Evolutionary conservation across 1,139 yeast genomes (phyloP).

Genomic region (Pneumocystis carinii): DNA sequence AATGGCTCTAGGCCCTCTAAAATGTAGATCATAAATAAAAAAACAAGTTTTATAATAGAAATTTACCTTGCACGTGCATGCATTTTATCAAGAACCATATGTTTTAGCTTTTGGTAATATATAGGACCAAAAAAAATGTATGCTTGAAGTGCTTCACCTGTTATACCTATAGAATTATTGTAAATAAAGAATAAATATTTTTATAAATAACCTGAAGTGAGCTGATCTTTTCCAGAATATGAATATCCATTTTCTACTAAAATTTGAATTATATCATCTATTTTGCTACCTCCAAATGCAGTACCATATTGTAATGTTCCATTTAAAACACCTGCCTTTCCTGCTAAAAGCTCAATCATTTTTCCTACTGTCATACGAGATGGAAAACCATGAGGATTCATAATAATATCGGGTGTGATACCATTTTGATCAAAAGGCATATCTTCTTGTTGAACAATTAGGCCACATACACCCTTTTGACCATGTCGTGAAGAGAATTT

Average conservation of each 20-base stretch:
- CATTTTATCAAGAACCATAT: slow-evolving; percentile 98
- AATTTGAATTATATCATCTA: slow-evolving; percentile 90
- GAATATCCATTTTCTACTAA: slow-evolving; percentile 82
- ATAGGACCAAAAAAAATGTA: slow-evolving; percentile 97
- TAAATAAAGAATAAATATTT: background rate
- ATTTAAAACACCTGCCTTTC: slow-evolving; percentile 91
- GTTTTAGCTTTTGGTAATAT: slow-evolving; percentile 93
- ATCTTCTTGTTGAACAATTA: slow-evolving; percentile 90
- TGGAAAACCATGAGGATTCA: slow-evolving; percentile 99
- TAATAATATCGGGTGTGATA: slow-evolving; percentile 81
- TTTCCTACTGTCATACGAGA: slow-evolving; percentile 99
- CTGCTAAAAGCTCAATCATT: slow-evolving; percentile 90
- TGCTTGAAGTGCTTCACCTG: slow-evolving; percentile 95
- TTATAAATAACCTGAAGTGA: slow-evolving; percentile 39
- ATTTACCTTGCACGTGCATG: slow-evolving; percentile 75
- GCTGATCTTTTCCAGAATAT: slow-evolving; percentile 94
- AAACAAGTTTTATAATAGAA: background rate
- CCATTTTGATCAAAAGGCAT: slow-evolving; percentile 90
- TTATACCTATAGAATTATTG: slow-evolving; percentile 42
- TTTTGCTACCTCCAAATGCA: slow-evolving; percentile 91
- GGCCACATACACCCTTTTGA: slow-evolving; percentile 97
- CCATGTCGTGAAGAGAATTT: slow-evolving; percentile 96
- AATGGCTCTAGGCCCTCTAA: slow-evolving; percentile 91
- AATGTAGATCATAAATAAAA: background rate
- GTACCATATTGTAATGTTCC: slow-evolving; percentile 93